A percentile compares a stretch with the other conserved stretches of the same genome.
Conservation (phyloP, 2,329 filamentous ascomycete genomes). For the Raffaelea arxii region DNA sequence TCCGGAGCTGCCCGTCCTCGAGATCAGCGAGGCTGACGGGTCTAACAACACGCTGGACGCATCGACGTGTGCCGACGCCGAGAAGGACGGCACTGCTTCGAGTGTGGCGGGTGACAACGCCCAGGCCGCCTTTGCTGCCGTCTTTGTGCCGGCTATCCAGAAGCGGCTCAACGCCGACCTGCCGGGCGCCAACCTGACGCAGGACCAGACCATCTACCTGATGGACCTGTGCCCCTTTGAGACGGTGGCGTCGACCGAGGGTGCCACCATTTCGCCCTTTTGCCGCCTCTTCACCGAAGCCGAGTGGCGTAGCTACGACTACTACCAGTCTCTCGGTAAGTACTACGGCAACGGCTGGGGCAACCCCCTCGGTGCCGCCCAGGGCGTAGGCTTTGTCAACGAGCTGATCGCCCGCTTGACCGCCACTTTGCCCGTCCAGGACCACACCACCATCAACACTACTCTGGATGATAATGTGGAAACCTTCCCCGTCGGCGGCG, state of each 20-base stretch:
- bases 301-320: conserved; percentile 75
- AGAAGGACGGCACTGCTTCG: conserved; percentile 34
- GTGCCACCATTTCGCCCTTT: conserved; percentile 50
- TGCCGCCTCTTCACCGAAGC: conserved; percentile 62
- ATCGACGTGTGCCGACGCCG: conserved; percentile 57
- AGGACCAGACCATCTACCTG: conserved; percentile 54
- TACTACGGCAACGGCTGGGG: conserved; percentile 76
- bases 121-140: conserved; percentile 46
- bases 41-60: conserved; percentile 73
- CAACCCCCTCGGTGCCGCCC: conserved; percentile 69
- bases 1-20: conserved; percentile 34
- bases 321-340: conserved; percentile 70
- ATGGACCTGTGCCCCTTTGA: conserved; percentile 89
- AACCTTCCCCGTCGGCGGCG: conserved; percentile 63
- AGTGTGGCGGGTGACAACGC: conserved; percentile 37
- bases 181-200: conserved; percentile 54
- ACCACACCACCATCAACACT: conserved; percentile 66
- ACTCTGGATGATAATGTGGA: conserved; percentile 58
- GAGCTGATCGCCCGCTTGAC: conserved; percentile 80
- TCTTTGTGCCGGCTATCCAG: conserved; percentile 60
- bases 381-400: conserved; percentile 80
- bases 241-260: conserved; percentile 51
- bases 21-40: conserved; percentile 55
- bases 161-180: conserved; percentile 60
- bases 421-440: conserved; percentile 52